Percentiles rank a stretch among this genome's conserved stretches.
These are phyloP conservation scores for Boletus coccyginus DNA, from an alignment of 768 basidiomycete genomes.

Conservation along the genomic window DNA sequence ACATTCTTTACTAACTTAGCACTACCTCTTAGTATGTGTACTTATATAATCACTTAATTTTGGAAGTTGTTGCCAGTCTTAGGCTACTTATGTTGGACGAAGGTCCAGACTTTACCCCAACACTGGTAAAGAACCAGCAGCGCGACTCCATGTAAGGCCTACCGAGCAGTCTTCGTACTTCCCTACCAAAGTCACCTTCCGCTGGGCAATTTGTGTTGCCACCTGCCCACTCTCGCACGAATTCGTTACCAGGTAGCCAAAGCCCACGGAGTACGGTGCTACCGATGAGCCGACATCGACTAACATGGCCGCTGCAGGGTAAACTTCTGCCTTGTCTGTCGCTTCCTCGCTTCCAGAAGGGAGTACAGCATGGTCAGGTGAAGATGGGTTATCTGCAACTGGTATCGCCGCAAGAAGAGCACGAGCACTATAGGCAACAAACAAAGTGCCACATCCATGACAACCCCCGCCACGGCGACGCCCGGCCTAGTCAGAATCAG, in stretches of 20 bases:
- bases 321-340: constrained; percentile 40
- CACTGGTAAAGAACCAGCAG: constrained; percentile 62
- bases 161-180: constrained; percentile 41
- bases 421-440: constrained; percentile 33
- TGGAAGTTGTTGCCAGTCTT: no score
- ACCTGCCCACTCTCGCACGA: constrained; percentile 33
- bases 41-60: no score
- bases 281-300: constrained; percentile 36
- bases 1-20: no score
- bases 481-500: no score
- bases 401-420: constrained; percentile 49
- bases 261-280: constrained; percentile 34
- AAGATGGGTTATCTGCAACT: constrained; percentile 33
- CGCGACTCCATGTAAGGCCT: constrained; percentile 51
- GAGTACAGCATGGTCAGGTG: constrained; percentile 36
- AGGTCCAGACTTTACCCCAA: constrained; percentile 67
- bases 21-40: no score
- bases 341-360: constrained; percentile 40
- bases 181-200: constrained; percentile 47
- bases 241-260: constrained; percentile 37
- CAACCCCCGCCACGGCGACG: no score
- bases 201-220: constrained; percentile 48
- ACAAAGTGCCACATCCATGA: no score
- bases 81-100: constrained; percentile 37
- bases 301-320: constrained; percentile 29